phyloP scores from a whole-genome alignment of 2,329 filamentous ascomycete species.

The Blumeriella jaapii region DNA sequence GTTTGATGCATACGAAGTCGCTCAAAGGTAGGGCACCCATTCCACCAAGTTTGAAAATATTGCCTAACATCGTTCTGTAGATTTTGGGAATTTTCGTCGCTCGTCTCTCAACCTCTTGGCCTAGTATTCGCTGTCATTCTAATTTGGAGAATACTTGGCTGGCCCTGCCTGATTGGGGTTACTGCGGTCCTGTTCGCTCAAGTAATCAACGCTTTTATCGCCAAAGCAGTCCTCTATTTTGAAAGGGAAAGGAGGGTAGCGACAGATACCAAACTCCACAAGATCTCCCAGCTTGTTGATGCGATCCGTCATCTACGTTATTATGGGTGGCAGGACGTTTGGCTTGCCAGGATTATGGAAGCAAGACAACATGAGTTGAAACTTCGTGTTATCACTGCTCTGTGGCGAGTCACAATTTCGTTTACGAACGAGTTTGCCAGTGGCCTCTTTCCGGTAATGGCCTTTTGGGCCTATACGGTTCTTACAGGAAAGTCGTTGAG shows the following conservation, averaged over 20 bases:
- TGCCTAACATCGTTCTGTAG: constrained; percentile 24
- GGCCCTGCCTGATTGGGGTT: constrained; percentile 65
- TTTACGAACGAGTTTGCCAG: constrained; percentile 62
- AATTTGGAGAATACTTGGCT: constrained; percentile 69
- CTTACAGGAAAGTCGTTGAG: constrained; percentile 55
- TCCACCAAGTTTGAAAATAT: not conserved
- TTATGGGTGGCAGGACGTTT: constrained; percentile 66
- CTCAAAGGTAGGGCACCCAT: constrained; percentile 37
- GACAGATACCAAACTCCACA: constrained; percentile 68
- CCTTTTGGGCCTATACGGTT: constrained; percentile 71
- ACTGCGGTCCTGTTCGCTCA: constrained; percentile 59
- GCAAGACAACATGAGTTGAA: constrained; percentile 57
- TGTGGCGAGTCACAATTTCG: constrained; percentile 51
- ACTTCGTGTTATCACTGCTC: constrained; percentile 48
- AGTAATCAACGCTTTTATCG: constrained; percentile 54
- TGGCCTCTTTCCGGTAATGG: constrained; percentile 66
- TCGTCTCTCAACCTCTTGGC: constrained; percentile 66
- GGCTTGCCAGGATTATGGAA: constrained; percentile 58
- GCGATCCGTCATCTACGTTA: constrained; percentile 25
- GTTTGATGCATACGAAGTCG: constrained; percentile 65
- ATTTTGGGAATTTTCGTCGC: constrained; percentile 77
- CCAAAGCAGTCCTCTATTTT: constrained; percentile 52
- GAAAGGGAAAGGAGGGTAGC: constrained; percentile 61
- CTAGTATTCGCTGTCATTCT: constrained; percentile 63
- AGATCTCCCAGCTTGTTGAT: constrained; percentile 77